These are phyloP conservation scores for Penicillium coffeae DNA, from an alignment of 495 filamentous ascomycete species.

Conservation along the genomic window DNA sequence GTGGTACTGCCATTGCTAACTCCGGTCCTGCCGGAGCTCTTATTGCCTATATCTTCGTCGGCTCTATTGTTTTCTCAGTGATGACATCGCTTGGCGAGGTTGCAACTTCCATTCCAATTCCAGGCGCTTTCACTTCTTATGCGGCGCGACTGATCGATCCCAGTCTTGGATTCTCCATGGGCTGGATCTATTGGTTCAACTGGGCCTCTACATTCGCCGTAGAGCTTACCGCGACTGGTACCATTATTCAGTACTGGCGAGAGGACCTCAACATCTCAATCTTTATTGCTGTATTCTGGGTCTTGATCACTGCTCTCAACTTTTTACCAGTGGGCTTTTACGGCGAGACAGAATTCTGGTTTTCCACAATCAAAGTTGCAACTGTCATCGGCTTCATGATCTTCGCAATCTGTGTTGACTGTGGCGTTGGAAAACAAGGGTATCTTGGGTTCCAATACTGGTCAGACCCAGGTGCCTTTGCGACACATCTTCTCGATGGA, in stretches of 20 bases:
- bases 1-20: conserved; percentile 56
- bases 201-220: conserved; percentile 57
- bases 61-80: conserved; percentile 50
- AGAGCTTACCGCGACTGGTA: conserved; percentile 61
- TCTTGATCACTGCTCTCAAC: conserved; percentile 57
- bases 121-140: conserved; percentile 66
- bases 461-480: conserved; percentile 58
- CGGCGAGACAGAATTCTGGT: conserved; percentile 58
- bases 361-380: conserved; percentile 54
- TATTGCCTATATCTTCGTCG: conserved; percentile 56
- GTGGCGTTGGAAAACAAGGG: conserved; percentile 51
- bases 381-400: conserved; percentile 56
- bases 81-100: conserved; percentile 58
- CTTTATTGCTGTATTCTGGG: conserved; percentile 64
- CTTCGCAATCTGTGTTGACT: conserved; percentile 54
- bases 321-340: conserved; percentile 47
- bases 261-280: conserved; percentile 50
- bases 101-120: conserved; percentile 65
- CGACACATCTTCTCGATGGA: conserved; percentile 51
- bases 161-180: conserved; percentile 66
- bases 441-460: conserved; percentile 58
- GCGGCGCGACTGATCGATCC: conserved; percentile 62
- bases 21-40: conserved; percentile 61
- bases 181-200: conserved; percentile 62
- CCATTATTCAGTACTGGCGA: conserved; percentile 68